phyloP scores from a whole-genome alignment of 768 basidiomycete species.

The Serendipita vermifera region DNA sequence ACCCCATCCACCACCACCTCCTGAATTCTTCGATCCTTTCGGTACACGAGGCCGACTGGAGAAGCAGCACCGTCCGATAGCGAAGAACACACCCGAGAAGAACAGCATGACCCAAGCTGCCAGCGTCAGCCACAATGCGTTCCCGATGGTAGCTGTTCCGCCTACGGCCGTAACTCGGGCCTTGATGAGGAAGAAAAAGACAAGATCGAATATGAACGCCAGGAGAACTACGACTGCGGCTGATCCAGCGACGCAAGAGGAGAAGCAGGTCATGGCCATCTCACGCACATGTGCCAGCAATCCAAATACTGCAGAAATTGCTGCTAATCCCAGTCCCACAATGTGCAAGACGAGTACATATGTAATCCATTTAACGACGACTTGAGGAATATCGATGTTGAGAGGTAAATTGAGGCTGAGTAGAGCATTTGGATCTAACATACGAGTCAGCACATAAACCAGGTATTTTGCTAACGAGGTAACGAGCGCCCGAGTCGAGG shows the following conservation, averaged over 20 bases:
- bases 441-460: background rate
- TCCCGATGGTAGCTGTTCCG: conserved; percentile 71
- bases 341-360: conserved; percentile 88
- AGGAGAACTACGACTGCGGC: conserved; percentile 65
- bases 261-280: conserved; percentile 74
- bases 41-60: conserved; percentile 34
- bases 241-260: conserved; percentile 67
- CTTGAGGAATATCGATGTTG: conserved; percentile 56
- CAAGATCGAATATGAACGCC: conserved; percentile 88
- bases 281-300: conserved; percentile 79
- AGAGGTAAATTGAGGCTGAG: conserved; percentile 47
- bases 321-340: conserved; percentile 66
- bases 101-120: conserved; percentile 76
- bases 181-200: conserved; percentile 80
- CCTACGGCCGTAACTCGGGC: conserved; percentile 68
- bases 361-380: conserved; percentile 89
- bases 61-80: conserved; percentile 77
- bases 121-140: conserved; percentile 82
- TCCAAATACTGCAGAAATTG: conserved; percentile 62
- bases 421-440: conserved; percentile 64
- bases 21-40: conserved; percentile 19
- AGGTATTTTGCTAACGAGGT: background rate
- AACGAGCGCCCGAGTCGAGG: too few relatives aligned
- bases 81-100: conserved; percentile 82
- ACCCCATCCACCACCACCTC: background rate